A percentile compares a stretch with the other conserved stretches of the same genome.
Evolutionary conservation across 495 filamentous ascomycete genomes (phyloP).

Genomic region (Penicillium waksmanii): DNA sequence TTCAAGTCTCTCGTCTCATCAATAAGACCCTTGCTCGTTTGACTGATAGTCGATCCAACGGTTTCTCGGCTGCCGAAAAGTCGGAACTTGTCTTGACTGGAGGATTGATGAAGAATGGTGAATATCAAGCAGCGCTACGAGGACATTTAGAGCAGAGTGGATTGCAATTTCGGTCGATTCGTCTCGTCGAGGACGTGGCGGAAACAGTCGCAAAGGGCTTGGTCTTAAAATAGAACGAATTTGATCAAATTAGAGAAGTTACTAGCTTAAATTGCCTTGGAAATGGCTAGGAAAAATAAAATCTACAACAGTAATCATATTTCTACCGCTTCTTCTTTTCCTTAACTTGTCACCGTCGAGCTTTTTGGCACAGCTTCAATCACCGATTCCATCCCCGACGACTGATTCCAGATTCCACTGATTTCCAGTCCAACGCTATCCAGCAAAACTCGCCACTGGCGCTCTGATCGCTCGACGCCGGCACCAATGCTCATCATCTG

Average conservation of each 20-base stretch:
- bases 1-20: conserved; percentile 23
- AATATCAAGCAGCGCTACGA: conserved; percentile 21
- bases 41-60: conserved; percentile 17
- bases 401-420: conserved; percentile 35
- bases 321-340: not conserved
- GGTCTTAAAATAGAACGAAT: not conserved
- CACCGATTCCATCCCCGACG: conserved; percentile 41
- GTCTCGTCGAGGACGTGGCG: conserved; percentile 24
- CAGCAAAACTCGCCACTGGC: conserved; percentile 41
- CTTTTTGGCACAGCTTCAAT: conserved; percentile 34
- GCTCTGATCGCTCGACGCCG: conserved; percentile 43
- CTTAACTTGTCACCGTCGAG: no score
- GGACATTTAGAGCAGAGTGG: conserved; percentile 9
- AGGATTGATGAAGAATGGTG: conserved; percentile 29
- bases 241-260: not conserved
- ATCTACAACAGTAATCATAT: no score
- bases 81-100: conserved; percentile 31
- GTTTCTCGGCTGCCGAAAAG: conserved; percentile 17
- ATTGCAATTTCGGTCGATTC: conserved; percentile 15
- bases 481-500: conserved; percentile 51
- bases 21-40: conserved; percentile 26
- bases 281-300: no score
- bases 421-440: conserved; percentile 39
- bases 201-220: conserved; percentile 9
- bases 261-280: no score